These are phyloP conservation scores for Stagonosporopsis chrysanthemi DNA, from an alignment of 2,329 filamentous ascomycete genomes.

Conservation along the genomic window DNA sequence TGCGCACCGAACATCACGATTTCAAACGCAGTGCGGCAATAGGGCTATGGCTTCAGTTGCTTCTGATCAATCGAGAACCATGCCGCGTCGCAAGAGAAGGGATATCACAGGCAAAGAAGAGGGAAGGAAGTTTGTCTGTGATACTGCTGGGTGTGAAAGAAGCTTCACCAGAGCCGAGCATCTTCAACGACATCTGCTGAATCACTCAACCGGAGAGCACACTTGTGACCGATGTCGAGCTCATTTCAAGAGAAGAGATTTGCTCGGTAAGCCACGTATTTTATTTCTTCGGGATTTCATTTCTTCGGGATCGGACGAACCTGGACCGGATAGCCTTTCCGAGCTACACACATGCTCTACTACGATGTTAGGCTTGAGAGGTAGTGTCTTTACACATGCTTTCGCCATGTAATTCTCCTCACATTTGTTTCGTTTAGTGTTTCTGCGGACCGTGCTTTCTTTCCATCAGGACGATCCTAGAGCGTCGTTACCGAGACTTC, in stretches of 20 bases:
- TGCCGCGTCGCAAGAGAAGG: slow-evolving; percentile 70
- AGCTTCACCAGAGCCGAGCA: slow-evolving; percentile 95
- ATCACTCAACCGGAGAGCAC: slow-evolving; percentile 69
- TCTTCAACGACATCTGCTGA: slow-evolving; percentile 92
- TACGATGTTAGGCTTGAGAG: neutral
- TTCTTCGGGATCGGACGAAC: neutral
- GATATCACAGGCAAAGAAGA: slow-evolving; percentile 50
- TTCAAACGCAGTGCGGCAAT: slow-evolving; percentile 1
- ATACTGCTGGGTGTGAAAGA: slow-evolving; percentile 85
- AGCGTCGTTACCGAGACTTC: neutral
- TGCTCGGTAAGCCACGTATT: slow-evolving; percentile 57
- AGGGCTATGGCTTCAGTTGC: slow-evolving; percentile 29
- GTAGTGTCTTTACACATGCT: neutral
- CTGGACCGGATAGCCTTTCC: neutral
- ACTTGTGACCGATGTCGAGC: slow-evolving; percentile 67
- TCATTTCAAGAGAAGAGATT: slow-evolving; percentile 67
- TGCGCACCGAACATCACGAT: slow-evolving; percentile 21
- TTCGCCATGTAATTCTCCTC: neutral
- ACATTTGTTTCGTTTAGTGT: neutral
- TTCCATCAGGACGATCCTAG: neutral
- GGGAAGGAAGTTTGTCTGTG: slow-evolving; percentile 70
- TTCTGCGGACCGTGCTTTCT: neutral
- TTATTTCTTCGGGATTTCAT: slow-evolving; percentile 2
- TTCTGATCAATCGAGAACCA: slow-evolving; percentile 36
- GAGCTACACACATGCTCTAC: neutral